Percentiles rank a stretch among this genome's conserved stretches.
phyloP scores from a whole-genome alignment of 2,329 filamentous ascomycete genomes.

The Arthrobotrys sinensis region DNA sequence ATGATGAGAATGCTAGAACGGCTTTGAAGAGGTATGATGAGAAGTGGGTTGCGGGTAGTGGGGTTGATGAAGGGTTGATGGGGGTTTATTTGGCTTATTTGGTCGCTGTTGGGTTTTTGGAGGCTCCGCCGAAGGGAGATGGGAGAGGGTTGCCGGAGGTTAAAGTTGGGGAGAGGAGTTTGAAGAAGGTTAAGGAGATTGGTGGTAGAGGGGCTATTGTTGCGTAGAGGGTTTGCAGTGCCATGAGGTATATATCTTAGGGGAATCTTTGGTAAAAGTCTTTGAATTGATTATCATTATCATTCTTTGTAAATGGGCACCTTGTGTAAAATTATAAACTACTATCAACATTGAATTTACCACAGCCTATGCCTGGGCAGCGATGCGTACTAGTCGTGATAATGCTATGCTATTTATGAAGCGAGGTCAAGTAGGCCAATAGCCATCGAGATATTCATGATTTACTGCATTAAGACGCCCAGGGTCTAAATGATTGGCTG shows the following conservation, averaged over 20 bases:
- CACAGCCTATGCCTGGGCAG: too few relatives aligned
- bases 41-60: slow-evolving; percentile 72
- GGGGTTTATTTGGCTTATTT: slow-evolving; percentile 78
- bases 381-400: too few relatives aligned
- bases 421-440: slow-evolving; percentile 2
- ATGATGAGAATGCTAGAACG: slow-evolving; percentile 78
- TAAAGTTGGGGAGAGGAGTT: slow-evolving; percentile 70
- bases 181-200: slow-evolving; percentile 71
- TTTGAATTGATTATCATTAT: neutral
- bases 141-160: slow-evolving; percentile 69
- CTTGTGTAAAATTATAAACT: too few relatives aligned
- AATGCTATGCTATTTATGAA: neutral
- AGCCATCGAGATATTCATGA: neutral
- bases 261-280: slow-evolving; percentile 2
- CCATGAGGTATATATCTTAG: neutral
- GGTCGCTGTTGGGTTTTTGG: slow-evolving; percentile 76
- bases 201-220: slow-evolving; percentile 70
- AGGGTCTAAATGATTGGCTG: neutral
- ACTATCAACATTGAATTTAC: too few relatives aligned
- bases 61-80: slow-evolving; percentile 75
- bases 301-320: too few relatives aligned
- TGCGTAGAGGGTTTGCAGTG: neutral
- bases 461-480: neutral
- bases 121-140: slow-evolving; percentile 67
- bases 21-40: slow-evolving; percentile 76